Evolutionary conservation across 352 stramenopile genomes (phyloP).

Genomic region (Nothophytophthora sp.): DNA sequence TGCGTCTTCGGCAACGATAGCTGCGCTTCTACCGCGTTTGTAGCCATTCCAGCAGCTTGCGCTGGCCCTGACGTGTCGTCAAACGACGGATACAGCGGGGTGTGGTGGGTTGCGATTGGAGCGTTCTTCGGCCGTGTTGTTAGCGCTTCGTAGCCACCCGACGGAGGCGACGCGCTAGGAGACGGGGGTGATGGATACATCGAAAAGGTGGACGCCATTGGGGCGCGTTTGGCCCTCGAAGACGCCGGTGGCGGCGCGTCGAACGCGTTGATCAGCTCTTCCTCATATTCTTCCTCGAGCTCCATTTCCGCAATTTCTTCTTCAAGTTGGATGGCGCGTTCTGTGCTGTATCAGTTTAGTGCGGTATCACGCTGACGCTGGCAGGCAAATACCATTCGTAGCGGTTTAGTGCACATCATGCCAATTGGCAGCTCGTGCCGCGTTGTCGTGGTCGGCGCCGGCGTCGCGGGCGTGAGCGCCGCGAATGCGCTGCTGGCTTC

Average conservation of each 20-base stretch:
- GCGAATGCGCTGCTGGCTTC: slow-evolving; percentile 35
- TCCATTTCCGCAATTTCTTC: slow-evolving; percentile 14
- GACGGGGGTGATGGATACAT: background rate
- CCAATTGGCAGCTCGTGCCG: slow-evolving; percentile 18
- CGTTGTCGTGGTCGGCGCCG: slow-evolving; percentile 48
- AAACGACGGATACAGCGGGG: slow-evolving; percentile 32
- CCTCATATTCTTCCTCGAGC: slow-evolving; percentile 43
- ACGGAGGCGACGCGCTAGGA: slow-evolving; percentile 6
- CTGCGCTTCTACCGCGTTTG: background rate
- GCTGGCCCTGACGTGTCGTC: slow-evolving; percentile 5
- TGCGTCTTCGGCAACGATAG: too few relatives aligned
- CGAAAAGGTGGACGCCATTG: background rate
- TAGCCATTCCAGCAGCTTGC: slow-evolving; percentile 1
- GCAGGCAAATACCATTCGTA: too few relatives aligned
- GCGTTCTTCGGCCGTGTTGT: background rate
- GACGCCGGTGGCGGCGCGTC: slow-evolving; percentile 25
- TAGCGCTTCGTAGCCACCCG: slow-evolving; percentile 1
- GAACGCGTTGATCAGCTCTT: slow-evolving; percentile 70
- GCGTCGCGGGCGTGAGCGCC: slow-evolving; percentile 44
- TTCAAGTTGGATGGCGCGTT: slow-evolving; percentile 22
- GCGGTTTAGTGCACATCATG: slow-evolving; percentile 11
- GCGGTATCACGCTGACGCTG: background rate
- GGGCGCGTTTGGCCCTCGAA: background rate
- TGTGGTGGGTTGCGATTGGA: too few relatives aligned
- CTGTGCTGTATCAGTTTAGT: slow-evolving; percentile 12